Evolutionary conservation across 805 yeast genomes (phyloP), one percentile per base, ranked within the genome.

Genomic region (Diddensiella caesifluorescens): DNA sequence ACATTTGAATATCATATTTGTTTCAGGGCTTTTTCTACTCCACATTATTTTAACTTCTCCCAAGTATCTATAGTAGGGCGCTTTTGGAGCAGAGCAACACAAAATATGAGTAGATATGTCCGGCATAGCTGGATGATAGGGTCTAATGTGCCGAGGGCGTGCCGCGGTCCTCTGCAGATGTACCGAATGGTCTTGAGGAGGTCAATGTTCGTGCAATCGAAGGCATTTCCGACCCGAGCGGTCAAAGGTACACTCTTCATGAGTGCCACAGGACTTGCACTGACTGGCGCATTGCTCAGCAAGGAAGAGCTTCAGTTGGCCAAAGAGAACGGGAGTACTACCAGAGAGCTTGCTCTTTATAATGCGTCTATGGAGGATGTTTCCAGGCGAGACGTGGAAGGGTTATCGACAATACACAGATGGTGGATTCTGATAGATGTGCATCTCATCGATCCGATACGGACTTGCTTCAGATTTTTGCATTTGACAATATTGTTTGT

Each of bases 401-500:
- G 37, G 7, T 9, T 29, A 13, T 29, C 32, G 37, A 13, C 20
- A 26, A 26, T 19, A 26, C 25, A 26, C 12, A 15, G 25, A 26
- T 34, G 37, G 15, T 19, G 19, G 22, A 18, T 4, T 3, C 4
- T 5, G 26, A 21, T 18, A 5, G 25, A 7, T 6, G 9, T 29
- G 32, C 32, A 29, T 52, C 15, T 84, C 0, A 56, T 76, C 38
- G 92, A 85, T 47, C 95, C 96, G 0, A 20, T 80, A 1, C 65
- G 76, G 1, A 86, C 94, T 0, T 51, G 80, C 27, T 65, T 76
- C 0, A 67, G 98, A 30, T 83, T 89, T 52, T 27, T 80, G 4
- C 85, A 88, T 56, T 65, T 90, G 35, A 66, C 83, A 0, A 45
- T 65, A 1, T 63, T 89, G 1, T 84, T 90, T 45, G 36, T 80